Conservation (phyloP, 1,284 basidiomycete species). For the Cystobasidium slooffiae region DNA sequence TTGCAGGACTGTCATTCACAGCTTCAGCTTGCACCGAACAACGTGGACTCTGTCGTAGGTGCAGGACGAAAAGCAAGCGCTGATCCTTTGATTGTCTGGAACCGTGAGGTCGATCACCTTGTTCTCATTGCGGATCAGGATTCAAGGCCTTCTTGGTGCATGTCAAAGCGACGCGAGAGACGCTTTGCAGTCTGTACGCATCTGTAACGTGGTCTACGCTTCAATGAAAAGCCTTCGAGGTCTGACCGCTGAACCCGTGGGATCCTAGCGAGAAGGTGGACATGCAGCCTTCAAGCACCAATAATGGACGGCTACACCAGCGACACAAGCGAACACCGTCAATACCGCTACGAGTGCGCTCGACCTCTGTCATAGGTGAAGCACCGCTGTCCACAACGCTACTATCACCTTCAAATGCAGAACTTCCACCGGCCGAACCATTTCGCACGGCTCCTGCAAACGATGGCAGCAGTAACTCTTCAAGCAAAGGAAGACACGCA, state of each 20-base stretch:
- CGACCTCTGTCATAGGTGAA: not conserved
- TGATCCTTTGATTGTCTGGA: too few relatives aligned
- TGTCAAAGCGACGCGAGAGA: too few relatives aligned
- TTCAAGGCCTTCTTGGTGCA: too few relatives aligned
- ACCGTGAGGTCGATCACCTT: too few relatives aligned
- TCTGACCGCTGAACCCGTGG: too few relatives aligned
- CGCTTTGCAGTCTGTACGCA: too few relatives aligned
- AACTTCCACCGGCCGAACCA: conserved; percentile 18
- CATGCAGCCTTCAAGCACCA: not conserved
- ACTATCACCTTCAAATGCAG: conserved; percentile 34
- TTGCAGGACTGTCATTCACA: too few relatives aligned
- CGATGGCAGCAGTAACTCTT: not conserved
- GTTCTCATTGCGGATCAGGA: too few relatives aligned
- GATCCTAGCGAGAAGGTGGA: not conserved
- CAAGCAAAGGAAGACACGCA: not conserved
- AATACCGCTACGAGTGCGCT: conserved; percentile 21
- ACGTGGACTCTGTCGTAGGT: not conserved
- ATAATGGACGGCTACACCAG: conserved; percentile 2
- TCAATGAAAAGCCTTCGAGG: too few relatives aligned
- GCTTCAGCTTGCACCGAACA: too few relatives aligned
- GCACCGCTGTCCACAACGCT: not conserved
- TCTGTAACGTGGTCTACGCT: too few relatives aligned
- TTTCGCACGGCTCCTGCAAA: not conserved
- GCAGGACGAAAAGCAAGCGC: not conserved
- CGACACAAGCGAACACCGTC: conserved; percentile 18